Evolutionary conservation across 768 basidiomycete species (phyloP).

Genomic region (Trametes elegans): DNA sequence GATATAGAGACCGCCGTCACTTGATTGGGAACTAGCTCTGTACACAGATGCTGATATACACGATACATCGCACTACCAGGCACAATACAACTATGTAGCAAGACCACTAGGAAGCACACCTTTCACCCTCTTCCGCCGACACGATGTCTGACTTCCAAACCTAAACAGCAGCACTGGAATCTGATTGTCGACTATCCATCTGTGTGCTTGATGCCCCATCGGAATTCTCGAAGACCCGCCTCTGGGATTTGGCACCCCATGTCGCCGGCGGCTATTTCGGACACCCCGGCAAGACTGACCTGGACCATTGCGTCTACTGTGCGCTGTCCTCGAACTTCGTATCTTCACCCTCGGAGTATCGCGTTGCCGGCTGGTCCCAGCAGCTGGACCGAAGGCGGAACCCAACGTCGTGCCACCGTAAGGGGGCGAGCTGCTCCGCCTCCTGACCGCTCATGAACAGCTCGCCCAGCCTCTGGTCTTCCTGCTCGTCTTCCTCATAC

Average conservation of each 20-base stretch:
- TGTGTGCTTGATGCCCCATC: background rate
- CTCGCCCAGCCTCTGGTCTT: background rate
- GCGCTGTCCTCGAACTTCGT: background rate
- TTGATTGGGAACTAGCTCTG: too few species aligned
- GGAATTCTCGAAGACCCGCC: background rate
- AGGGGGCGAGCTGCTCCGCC: background rate
- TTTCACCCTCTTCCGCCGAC: too few species aligned
- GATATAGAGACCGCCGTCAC: too few species aligned
- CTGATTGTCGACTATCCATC: background rate
- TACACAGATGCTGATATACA: too few species aligned
- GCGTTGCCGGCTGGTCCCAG: background rate
- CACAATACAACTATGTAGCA: too few species aligned
- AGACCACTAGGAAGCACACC: too few species aligned
- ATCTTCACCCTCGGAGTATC: background rate
- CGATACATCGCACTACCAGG: too few species aligned
- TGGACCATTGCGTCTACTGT: background rate
- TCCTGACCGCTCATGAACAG: background rate
- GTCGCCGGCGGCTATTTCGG: background rate
- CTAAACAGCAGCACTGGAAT: background rate
- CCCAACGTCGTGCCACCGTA: slow-evolving; percentile 8
- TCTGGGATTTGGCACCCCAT: background rate
- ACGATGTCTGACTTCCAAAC: background rate
- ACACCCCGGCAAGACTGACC: background rate
- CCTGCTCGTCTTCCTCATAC: slow-evolving; percentile 12
- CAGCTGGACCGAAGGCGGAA: slow-evolving; percentile 4